Percentiles rank a stretch among this genome's conserved stretches.
These are phyloP conservation scores for Linanthus parryae DNA, from an alignment of 148 eudicot genomes.

Conservation along the genomic window DNA sequence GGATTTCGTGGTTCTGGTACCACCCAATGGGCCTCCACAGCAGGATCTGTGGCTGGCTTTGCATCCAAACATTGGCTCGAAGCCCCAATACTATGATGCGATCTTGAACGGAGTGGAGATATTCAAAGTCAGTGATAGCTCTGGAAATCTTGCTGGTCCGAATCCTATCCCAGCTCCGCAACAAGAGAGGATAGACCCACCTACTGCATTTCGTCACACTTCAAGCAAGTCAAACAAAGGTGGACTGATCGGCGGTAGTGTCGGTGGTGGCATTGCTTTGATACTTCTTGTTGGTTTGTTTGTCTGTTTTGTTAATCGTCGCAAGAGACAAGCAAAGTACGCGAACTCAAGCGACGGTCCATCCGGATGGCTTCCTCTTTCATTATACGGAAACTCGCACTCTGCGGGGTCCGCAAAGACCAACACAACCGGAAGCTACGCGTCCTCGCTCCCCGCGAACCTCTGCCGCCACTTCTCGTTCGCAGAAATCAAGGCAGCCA, in stretches of 20 bases:
- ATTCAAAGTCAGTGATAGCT: conserved; percentile 53
- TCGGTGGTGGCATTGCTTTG: conserved; percentile 57
- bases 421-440: conserved; percentile 73
- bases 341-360: conserved; percentile 78
- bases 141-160: conserved; percentile 72
- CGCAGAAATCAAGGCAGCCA: conserved; percentile 85
- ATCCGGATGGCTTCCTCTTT: conserved; percentile 92
- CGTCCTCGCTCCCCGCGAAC: conserved; percentile 80
- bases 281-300: conserved; percentile 43
- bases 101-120: conserved; percentile 88
- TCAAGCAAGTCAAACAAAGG: conserved; percentile 23
- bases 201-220: conserved; percentile 10
- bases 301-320: conserved; percentile 42
- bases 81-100: conserved; percentile 49
- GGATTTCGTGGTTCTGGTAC: conserved; percentile 55
- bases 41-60: conserved; percentile 78
- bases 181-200: conserved; percentile 22
- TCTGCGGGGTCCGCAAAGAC: conserved; percentile 81
- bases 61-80: conserved; percentile 34
- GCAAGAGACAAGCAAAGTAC: conserved; percentile 41
- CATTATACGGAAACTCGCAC: conserved; percentile 85
- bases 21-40: conserved; percentile 42
- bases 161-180: conserved; percentile 68
- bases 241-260: conserved; percentile 67
- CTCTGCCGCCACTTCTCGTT: conserved; percentile 91